Conservation (phyloP, 169 alveolate species). For the Plasmodium berghei region DNA sequence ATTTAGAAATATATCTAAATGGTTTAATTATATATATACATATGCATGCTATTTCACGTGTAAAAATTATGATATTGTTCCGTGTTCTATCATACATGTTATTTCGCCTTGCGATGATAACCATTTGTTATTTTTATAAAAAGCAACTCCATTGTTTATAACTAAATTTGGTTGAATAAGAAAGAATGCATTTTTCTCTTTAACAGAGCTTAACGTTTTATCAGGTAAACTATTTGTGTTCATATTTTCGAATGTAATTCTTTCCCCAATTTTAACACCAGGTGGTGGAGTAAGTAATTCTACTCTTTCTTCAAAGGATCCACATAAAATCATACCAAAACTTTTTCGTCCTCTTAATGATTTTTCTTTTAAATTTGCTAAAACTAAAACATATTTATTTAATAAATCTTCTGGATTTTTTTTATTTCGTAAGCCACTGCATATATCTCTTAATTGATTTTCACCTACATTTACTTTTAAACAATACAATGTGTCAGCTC, state of each 20-base stretch:
- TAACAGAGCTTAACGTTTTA: constrained; percentile 56
- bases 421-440: constrained; percentile 86
- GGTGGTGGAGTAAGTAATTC: constrained; percentile 66
- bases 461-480: constrained; percentile 84
- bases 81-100: constrained; percentile 32
- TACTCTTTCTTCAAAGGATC: constrained; percentile 42
- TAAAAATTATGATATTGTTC: constrained; percentile 46
- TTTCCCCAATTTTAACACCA: constrained; percentile 63
- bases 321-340: constrained; percentile 88
- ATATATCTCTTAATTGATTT: constrained; percentile 82
- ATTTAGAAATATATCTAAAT: not conserved
- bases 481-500: constrained; percentile 86
- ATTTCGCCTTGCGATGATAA: constrained; percentile 63
- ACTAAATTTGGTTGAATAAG: constrained; percentile 63
- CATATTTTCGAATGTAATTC: constrained; percentile 53
- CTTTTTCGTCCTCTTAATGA: constrained; percentile 87
- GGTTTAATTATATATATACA: not conserved
- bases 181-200: constrained; percentile 62
- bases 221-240: constrained; percentile 37
- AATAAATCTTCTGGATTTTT: constrained; percentile 84
- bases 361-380: constrained; percentile 87
- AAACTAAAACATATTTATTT: constrained; percentile 86
- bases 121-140: constrained; percentile 51
- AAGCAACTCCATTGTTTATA: constrained; percentile 45
- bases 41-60: not conserved